Percentiles rank a stretch among this genome's conserved stretches.
phyloP scores from a whole-genome alignment of 2,329 filamentous ascomycete species.

The Exophiala oligosperma region DNA sequence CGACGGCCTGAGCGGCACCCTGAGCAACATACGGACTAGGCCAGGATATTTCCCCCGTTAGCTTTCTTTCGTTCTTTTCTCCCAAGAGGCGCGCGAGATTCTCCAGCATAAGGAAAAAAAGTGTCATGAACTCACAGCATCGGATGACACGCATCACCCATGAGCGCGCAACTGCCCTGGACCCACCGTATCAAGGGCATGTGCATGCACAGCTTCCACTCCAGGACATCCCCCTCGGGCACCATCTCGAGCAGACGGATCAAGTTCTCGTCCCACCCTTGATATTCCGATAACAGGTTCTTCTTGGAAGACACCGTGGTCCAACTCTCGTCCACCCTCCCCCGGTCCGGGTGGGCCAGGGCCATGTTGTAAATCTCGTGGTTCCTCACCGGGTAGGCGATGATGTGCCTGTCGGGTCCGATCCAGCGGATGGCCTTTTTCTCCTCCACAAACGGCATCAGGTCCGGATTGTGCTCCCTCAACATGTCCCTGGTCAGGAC shows the following conservation, averaged over 20 bases:
- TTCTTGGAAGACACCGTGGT: conserved; percentile 62
- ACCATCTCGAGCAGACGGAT: conserved; percentile 61
- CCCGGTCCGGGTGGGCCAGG: conserved; percentile 60
- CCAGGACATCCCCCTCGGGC: conserved; percentile 62
- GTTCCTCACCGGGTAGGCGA: conserved; percentile 39
- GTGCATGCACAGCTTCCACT: conserved; percentile 66
- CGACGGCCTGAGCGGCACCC: conserved; percentile 45
- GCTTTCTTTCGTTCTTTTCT: neutral
- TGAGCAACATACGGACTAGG: conserved; percentile 43
- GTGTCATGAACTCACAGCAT: conserved; percentile 36
- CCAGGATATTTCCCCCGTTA: neutral
- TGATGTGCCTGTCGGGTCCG: conserved; percentile 34
- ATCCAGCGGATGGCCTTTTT: conserved; percentile 36
- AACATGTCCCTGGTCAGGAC: conserved; percentile 29
- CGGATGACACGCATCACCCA: conserved; percentile 47
- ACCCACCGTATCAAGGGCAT: conserved; percentile 64
- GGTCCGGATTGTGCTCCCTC: conserved; percentile 29
- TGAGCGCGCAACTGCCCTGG: conserved; percentile 36
- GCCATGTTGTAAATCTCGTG: conserved; percentile 69
- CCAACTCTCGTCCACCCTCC: conserved; percentile 63
- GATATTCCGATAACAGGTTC: conserved; percentile 60
- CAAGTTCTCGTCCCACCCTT: conserved; percentile 61
- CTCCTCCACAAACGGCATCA: conserved; percentile 29
- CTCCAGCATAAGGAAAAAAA: neutral
- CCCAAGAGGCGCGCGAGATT: no score